These are phyloP conservation scores for Nicotiana tomentosiformis DNA, from an alignment of 257 asterid species.

Conservation along the genomic window DNA sequence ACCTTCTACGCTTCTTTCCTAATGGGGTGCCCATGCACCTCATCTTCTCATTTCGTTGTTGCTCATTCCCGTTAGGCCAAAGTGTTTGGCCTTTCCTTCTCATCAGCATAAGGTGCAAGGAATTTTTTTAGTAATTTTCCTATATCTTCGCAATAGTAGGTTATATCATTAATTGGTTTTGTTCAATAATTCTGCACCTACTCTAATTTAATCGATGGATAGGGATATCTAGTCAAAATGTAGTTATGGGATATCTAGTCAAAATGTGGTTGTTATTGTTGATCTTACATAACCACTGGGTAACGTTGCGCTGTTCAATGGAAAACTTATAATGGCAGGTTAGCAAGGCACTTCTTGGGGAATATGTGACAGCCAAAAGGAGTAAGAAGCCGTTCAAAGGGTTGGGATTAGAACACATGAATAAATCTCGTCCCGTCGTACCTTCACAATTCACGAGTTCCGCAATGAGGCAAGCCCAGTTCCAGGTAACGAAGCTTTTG, in stretches of 20 bases:
- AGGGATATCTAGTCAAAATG: too few species aligned
- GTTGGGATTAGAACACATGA: slow-evolving; percentile 97
- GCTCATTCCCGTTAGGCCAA: too few species aligned
- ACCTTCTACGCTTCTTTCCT: too few species aligned
- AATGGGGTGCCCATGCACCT: too few species aligned
- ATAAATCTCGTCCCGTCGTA: slow-evolving; percentile 52
- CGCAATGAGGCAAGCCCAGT: slow-evolving; percentile 40
- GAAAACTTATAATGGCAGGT: slow-evolving; percentile 42
- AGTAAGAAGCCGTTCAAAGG: slow-evolving; percentile 64
- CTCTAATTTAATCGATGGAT: background rate
- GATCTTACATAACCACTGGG: background rate
- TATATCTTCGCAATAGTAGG: background rate
- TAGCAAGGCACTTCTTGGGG: slow-evolving; percentile 84
- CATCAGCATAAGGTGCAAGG: background rate
- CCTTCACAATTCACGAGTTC: slow-evolving; percentile 51
- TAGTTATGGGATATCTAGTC: background rate
- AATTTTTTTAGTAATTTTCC: background rate
- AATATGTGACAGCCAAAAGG: slow-evolving; percentile 52
- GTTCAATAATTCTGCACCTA: background rate
- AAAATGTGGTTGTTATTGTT: background rate
- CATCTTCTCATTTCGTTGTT: too few species aligned
- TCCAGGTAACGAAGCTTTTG: slow-evolving; percentile 55
- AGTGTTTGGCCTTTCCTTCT: too few species aligned
- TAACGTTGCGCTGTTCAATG: background rate
- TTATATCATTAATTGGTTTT: background rate